Base-by-base conservation (phyloP, 2,329 filamentous ascomycete genomes). In the Escovopsis sp. region DNA sequence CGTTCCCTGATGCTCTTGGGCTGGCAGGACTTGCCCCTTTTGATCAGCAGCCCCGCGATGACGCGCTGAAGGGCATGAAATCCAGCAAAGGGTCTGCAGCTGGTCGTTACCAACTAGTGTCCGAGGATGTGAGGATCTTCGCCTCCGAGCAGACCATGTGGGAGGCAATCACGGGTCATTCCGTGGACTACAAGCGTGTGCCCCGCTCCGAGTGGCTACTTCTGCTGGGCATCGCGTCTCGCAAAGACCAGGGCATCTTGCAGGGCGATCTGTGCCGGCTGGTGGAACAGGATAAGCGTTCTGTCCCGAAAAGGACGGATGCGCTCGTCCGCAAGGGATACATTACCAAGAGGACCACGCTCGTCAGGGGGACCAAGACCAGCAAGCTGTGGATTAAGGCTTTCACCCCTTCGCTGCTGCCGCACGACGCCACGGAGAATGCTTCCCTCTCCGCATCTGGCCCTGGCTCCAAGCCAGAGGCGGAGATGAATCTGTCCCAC, bases 281-380 rank as follows among this genome's bases (percentile, higher is more conserved):
- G 1, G 70, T 70, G 11, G 62, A 65, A 16, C 73, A 77, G 48
- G 73, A 77, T 50, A 77, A 77, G 47, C 65, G 72, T 34, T 76
- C 72, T 2, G 63, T 77, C 2, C 72, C 73, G 3, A 72, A 69
- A 38, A 60, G 73, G 25, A 78, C 73, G 0, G 70, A 76, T 42
- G 62, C 64, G 3, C 58, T 78, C 1, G 63, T 68, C 4, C 61
- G 62, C 41, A 76, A 76, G 46, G 72, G 72, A 13, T 77, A 77
- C 42, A 69, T 75, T 33, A 65, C 65, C 34, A 78, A 78, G 50
- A 63, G 72, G 28, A 69, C 70, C 4, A 66, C 70, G 1, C 62
- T 76, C 15, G 63, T 72, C 10, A 61, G 66, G 34, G 69, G 69
- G 27, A 70, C 65, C 38, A 74, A 73, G 46, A 76, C 73, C 2